Percentiles rank a stretch among this genome's conserved stretches.
Evolutionary conservation across 306 rosid genomes (phyloP).

Genomic region (Malus orientalis): DNA sequence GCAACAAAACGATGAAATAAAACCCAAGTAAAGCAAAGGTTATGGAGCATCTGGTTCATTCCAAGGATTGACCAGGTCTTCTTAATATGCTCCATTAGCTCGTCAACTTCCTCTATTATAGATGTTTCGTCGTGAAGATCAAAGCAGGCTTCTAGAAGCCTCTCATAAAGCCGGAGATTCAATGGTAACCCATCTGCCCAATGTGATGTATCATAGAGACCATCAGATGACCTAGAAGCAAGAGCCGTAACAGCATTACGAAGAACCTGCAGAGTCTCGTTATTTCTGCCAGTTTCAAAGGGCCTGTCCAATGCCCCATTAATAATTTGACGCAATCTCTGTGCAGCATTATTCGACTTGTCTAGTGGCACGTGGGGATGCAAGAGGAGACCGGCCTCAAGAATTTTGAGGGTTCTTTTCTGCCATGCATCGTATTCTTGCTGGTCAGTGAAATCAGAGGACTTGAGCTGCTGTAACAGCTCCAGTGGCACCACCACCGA

Average conservation of each 20-base stretch:
- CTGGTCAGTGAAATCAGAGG: conserved; percentile 74
- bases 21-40: conserved; percentile 95
- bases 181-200: conserved; percentile 99
- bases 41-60: conserved; percentile 71
- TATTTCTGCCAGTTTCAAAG: conserved; percentile 80
- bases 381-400: conserved; percentile 91
- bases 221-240: conserved; percentile 77
- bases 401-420: conserved; percentile 74
- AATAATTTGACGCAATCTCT: conserved; percentile 68
- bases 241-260: conserved; percentile 83
- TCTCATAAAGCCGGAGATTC: conserved; percentile 82
- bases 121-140: conserved; percentile 71
- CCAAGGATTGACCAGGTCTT: conserved; percentile 99
- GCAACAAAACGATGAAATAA: conserved; percentile 87
- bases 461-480: conserved; percentile 88
- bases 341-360: conserved; percentile 61
- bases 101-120: conserved; percentile 80
- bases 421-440: conserved; percentile 82
- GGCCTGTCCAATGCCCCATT: conserved; percentile 74
- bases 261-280: conserved; percentile 89
- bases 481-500: conserved; percentile 93
- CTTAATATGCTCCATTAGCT: conserved; percentile 91
- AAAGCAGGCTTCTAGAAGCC: conserved; percentile 80
- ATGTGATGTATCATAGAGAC: conserved; percentile 69
- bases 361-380: conserved; percentile 75